Evolutionary conservation across 1,284 basidiomycete species (phyloP).

Genomic region (Cryptococcus wingfieldii): DNA sequence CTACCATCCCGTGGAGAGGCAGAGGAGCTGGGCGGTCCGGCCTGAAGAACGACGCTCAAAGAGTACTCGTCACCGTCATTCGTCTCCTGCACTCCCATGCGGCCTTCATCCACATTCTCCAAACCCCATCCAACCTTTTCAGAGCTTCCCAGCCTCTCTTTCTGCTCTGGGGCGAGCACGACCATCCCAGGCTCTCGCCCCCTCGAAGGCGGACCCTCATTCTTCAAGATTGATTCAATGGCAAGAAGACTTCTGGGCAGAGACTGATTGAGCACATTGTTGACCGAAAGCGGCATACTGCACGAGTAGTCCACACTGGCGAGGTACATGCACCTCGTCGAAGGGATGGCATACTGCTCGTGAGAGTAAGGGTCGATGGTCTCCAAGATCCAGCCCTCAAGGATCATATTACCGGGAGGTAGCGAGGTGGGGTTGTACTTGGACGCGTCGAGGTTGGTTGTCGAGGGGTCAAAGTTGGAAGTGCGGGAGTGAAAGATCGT

Average conservation of each 20-base stretch:
- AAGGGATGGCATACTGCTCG: slow-evolving; percentile 92
- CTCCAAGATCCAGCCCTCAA: slow-evolving; percentile 96
- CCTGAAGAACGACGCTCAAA: slow-evolving; percentile 38
- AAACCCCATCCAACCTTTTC: slow-evolving; percentile 25
- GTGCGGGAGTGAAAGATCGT: slow-evolving; percentile 72
- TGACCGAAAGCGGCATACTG: slow-evolving; percentile 78
- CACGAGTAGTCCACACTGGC: slow-evolving; percentile 86
- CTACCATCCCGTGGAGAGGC: slow-evolving; percentile 3
- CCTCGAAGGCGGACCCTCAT: slow-evolving; percentile 57
- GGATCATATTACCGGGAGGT: slow-evolving; percentile 73
- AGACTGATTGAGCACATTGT: slow-evolving; percentile 78
- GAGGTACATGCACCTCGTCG: slow-evolving; percentile 82
- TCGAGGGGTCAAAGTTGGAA: slow-evolving; percentile 63
- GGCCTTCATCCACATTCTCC: slow-evolving; percentile 29
- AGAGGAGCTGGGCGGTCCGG: slow-evolving; percentile 11
- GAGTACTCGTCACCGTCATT: slow-evolving; percentile 30
- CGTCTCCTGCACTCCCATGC: slow-evolving; percentile 31
- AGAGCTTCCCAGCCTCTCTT: slow-evolving; percentile 13
- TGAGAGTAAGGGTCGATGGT: slow-evolving; percentile 95
- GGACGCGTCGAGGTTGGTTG: slow-evolving; percentile 52
- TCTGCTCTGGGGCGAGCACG: slow-evolving; percentile 30
- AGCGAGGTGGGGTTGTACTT: slow-evolving; percentile 76
- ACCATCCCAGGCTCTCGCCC: slow-evolving; percentile 59
- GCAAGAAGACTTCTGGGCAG: slow-evolving; percentile 64
- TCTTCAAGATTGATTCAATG: slow-evolving; percentile 67